Base-by-base conservation (phyloP, 768 basidiomycete genomes). In the Xerocomellus intermedius region DNA sequence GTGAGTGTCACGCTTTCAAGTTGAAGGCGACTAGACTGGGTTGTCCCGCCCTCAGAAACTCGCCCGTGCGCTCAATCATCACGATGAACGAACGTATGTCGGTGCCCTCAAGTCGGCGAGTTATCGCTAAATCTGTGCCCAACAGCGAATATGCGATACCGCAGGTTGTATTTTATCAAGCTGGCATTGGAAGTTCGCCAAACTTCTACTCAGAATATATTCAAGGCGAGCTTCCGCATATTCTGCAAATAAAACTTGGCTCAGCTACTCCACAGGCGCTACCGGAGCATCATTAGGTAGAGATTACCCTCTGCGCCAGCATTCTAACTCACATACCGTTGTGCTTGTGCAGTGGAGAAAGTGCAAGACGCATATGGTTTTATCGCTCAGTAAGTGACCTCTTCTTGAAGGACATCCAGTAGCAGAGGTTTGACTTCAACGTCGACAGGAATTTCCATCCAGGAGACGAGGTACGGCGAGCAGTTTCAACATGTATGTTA, bases 291-390 rank as follows among this genome's bases (percentile, higher is more conserved):
- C 80, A 38, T 69, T 90, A 59, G 85, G 87, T 86, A 64, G 35
- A 65, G 41, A 33, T 30, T 32, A 1, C 30, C 21, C 7, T 36
- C 37, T 39, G 13, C 3, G 16, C 35, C 38, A 19, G 43, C 19
- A 47, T 54, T 19, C 21, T 39, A 39, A 22, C 59, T 61, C 30
- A 49, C n/a, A 28, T 30, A 33, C n/a, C 22, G 12, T n/a, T 22
- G 32, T 42, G 16, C 62, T 12, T 26, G 26, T 45, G 14, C 59
- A 89, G 86, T 73, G 38, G 84, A 85, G 54, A 89, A 90, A 63
- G 85, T 90, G 3, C 84, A 89, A 70, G 86, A 89, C 59, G 87
- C 83, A 33, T 88, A 89, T 70, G 85, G 80, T n/a, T 90, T 90
- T 64, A 85, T 90, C 61, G 82, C 88, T 21, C 86, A 90, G 87